Base-by-base conservation (phyloP, 1,284 basidiomycete species). In the Melampsora larici-populina region DNA sequence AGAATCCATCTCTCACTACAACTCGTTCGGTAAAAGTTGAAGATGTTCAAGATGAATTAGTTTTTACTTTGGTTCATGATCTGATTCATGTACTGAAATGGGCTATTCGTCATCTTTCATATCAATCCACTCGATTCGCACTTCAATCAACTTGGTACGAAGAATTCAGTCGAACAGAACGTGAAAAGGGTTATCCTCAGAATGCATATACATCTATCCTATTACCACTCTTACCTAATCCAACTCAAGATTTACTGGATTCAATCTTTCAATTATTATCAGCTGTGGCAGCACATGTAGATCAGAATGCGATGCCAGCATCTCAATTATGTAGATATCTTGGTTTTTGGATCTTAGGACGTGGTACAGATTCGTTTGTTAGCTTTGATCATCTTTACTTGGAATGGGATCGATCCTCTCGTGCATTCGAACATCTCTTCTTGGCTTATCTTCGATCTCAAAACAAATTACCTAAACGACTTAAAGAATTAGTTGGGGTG, bases 61-160 rank as follows among this genome's bases (percentile, higher is more conserved):
- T 55, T 55, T 55, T 55, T 26, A 55, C 51, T 21, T 26, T 55
- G 18, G 51, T 55, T 55, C 51, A 55, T 55, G 51, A 55, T 55
- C 51, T 55, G 8, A 55, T 55, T 7, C 51, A 55, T 55, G 51
- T 55, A 11, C 51, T 55, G 8, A 55, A 55, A 55, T 55, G 51
- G 51, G 51, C 51, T 55, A 55, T 55, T 26, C 18, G 51, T 5
- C 51, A 55, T 55, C 18, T 55, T 15, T 55, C 51, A 21, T 55
- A 55, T 55, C 24, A 21, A 55, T 26, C 51, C 24, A 55, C 51
- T 8, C 51, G 51, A 7, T 55, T 55, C 18, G 51, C 51, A 55
- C 18, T 55, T 55, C 18, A 55, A 21, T 17, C 51, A 5, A 11
- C 18, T 55, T 55, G 51, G 51, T 55, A 55, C 24, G 24, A 55